These are phyloP conservation scores for Castanea sativa DNA, from an alignment of 306 rosid species.

Conservation along the genomic window DNA sequence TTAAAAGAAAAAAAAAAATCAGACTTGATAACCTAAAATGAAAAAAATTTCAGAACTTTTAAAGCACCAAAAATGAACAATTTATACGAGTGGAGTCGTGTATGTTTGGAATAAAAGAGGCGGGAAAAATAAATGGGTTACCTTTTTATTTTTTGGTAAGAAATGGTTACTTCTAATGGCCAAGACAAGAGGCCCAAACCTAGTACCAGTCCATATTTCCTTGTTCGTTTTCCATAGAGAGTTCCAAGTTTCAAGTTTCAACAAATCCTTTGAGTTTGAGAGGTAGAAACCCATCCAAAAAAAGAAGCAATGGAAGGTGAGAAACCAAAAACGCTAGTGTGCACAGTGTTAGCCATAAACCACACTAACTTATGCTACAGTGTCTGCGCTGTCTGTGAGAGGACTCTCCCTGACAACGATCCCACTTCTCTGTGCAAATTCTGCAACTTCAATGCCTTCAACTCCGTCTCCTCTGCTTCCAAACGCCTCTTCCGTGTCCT, in stretches of 20 bases:
- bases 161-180: too few relatives aligned
- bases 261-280: background rate
- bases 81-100: too few relatives aligned
- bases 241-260: background rate
- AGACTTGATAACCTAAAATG: too few relatives aligned
- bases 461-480: conserved; percentile 32
- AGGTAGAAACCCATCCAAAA: background rate
- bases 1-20: too few relatives aligned
- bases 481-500: conserved; percentile 70
- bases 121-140: too few relatives aligned
- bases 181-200: too few relatives aligned
- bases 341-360: conserved; percentile 54
- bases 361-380: conserved; percentile 50
- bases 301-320: conserved; percentile 29
- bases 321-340: conserved; percentile 26
- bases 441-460: conserved; percentile 45
- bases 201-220: too few relatives aligned
- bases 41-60: too few relatives aligned
- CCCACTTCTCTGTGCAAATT: conserved; percentile 38
- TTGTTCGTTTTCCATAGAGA: too few relatives aligned
- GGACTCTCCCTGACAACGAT: conserved; percentile 33
- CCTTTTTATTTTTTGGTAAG: too few relatives aligned
- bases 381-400: conserved; percentile 62
- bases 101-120: too few relatives aligned
- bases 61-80: too few relatives aligned